Evolutionary conservation across 192 early-diverging fungal genomes (phyloP).

Genomic region (Fimicolochytrium jonesii): DNA sequence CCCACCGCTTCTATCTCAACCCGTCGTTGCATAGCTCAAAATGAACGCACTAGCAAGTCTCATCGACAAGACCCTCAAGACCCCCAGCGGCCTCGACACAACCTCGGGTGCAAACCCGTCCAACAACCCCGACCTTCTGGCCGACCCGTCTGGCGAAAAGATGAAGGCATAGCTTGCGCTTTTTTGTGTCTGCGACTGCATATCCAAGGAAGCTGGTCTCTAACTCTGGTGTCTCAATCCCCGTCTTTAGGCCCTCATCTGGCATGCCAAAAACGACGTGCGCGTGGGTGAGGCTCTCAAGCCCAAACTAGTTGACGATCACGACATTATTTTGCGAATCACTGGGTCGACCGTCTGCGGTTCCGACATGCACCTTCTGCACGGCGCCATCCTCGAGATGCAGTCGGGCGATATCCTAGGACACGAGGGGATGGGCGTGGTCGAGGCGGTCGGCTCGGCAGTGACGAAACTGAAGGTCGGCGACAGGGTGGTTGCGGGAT

Average conservation of each 20-base stretch:
- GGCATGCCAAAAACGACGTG: neutral
- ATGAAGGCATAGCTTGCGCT: too few relatives aligned
- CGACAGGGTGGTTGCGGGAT: conserved; percentile 46
- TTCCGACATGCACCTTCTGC: conserved; percentile 30
- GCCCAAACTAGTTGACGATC: conserved; percentile 38
- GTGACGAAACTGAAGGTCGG: conserved; percentile 45
- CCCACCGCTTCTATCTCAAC: too few relatives aligned
- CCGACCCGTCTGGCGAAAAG: conserved; percentile 3
- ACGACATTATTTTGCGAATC: conserved; percentile 31
- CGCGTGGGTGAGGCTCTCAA: neutral
- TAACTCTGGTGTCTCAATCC: too few relatives aligned
- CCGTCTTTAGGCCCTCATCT: conserved; percentile 1
- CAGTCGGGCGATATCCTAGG: conserved; percentile 39
- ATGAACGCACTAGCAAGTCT: conserved; percentile 6
- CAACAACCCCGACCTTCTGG: conserved; percentile 2
- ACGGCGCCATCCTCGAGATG: neutral
- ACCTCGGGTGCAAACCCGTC: conserved; percentile 2
- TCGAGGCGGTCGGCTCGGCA: conserved; percentile 35
- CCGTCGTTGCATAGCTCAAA: too few relatives aligned
- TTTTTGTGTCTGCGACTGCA: too few relatives aligned
- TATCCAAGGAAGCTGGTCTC: too few relatives aligned
- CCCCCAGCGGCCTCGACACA: neutral
- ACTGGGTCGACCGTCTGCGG: conserved; percentile 46
- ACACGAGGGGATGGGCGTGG: conserved; percentile 46
- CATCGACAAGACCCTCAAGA: neutral